A percentile compares a stretch with the other conserved stretches of the same genome.
phyloP scores from a whole-genome alignment of 192 early-diverging fungal genomes.

The Coemansia sp. region DNA sequence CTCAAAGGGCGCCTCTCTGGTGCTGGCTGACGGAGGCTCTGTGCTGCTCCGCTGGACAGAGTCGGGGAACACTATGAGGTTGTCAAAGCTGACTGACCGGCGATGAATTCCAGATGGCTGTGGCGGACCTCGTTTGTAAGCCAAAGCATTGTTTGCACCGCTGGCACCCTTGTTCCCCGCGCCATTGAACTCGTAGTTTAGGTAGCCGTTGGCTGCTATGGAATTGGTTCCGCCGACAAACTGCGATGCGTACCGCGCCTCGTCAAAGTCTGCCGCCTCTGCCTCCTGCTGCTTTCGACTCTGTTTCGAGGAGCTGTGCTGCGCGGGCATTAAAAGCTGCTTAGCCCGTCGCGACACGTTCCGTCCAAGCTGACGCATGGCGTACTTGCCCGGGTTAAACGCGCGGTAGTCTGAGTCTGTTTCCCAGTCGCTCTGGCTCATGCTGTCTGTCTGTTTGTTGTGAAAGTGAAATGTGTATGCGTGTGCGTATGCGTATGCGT shows the following conservation, averaged over 20 bases:
- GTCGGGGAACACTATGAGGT: conserved; percentile 27
- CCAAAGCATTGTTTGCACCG: no score
- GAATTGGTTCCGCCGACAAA: neutral
- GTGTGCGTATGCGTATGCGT: neutral
- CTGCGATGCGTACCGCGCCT: conserved; percentile 1
- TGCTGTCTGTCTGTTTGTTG: conserved; percentile 2
- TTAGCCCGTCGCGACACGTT: conserved; percentile 38
- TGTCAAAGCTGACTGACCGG: conserved; percentile 48
- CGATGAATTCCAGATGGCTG: conserved; percentile 44
- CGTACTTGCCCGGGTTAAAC: conserved; percentile 40
- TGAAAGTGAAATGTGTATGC: no score
- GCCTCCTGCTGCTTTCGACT: conserved; percentile 2
- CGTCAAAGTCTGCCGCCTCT: neutral
- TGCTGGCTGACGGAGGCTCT: conserved; percentile 12
- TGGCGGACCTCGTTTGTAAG: conserved; percentile 30
- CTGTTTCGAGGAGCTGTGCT: neutral
- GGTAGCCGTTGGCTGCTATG: conserved; percentile 11
- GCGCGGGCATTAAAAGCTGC: conserved; percentile 15
- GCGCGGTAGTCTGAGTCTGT: conserved; percentile 42
- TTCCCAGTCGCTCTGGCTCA: conserved; percentile 40
- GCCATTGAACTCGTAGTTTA: conserved; percentile 11
- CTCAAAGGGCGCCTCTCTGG: conserved; percentile 2
- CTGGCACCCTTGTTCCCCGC: neutral
- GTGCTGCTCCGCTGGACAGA: conserved; percentile 34
- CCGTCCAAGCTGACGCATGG: conserved; percentile 44